Conservation (phyloP, 2,329 filamentous ascomycete species). For the Monosporascus sp. region DNA sequence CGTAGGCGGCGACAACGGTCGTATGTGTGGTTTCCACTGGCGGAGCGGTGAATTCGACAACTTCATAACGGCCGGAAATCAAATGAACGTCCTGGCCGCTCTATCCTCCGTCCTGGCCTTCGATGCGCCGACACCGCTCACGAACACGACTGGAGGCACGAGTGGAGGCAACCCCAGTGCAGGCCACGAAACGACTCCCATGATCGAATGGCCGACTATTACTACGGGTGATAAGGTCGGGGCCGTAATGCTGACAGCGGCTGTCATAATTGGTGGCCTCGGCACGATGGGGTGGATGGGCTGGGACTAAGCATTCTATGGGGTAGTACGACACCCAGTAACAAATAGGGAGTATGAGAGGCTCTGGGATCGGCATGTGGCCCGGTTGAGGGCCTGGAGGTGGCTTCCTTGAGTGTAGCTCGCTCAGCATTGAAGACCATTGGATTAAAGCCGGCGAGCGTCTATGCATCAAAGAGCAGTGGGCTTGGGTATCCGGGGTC, state of each 20-base stretch:
- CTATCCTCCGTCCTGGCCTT: slow-evolving; percentile 35
- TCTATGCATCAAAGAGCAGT: too few relatives aligned
- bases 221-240: slow-evolving; percentile 22
- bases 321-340: too few relatives aligned
- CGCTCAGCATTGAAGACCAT: too few relatives aligned
- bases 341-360: too few relatives aligned
- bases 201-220: slow-evolving; percentile 6
- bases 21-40: slow-evolving; percentile 46
- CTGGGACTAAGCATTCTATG: neutral
- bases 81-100: slow-evolving; percentile 43
- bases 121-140: slow-evolving; percentile 25
- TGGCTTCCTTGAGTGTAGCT: too few relatives aligned
- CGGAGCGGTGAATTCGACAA: slow-evolving; percentile 38
- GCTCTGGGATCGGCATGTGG: too few relatives aligned
- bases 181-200: slow-evolving; percentile 4
- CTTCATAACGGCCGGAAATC: slow-evolving; percentile 40
- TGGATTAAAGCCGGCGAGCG: too few relatives aligned
- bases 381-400: too few relatives aligned
- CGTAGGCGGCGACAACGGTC: slow-evolving; percentile 28
- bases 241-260: slow-evolving; percentile 19
- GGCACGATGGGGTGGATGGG: neutral
- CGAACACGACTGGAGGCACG: slow-evolving; percentile 35
- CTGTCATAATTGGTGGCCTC: slow-evolving; percentile 8
- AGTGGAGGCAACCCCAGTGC: slow-evolving; percentile 21
- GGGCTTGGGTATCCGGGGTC: too few relatives aligned